phyloP scores from a whole-genome alignment of 2,329 filamentous ascomycete genomes.

The Aureobasidium sp. region DNA sequence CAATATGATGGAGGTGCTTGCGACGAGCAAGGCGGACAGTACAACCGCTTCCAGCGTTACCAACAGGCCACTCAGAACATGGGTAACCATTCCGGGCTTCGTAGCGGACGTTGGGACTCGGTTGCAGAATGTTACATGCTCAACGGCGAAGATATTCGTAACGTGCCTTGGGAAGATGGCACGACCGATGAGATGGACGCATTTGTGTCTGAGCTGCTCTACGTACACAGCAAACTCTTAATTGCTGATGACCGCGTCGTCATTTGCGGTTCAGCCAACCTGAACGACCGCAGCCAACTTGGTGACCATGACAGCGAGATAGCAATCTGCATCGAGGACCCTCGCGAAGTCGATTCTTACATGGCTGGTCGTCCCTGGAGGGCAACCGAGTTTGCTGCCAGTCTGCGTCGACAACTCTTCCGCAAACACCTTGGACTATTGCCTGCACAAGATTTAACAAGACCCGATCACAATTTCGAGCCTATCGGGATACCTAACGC shows the following conservation, averaged over 20 bases:
- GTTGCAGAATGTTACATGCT: constrained; percentile 81
- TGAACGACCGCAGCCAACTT: constrained; percentile 69
- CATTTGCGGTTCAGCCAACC: constrained; percentile 70
- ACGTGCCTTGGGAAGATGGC: constrained; percentile 53
- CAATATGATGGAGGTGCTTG: constrained; percentile 22
- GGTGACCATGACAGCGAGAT: constrained; percentile 83
- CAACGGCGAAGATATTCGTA: constrained; percentile 61
- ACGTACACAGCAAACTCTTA: constrained; percentile 62
- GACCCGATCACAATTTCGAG: constrained; percentile 50
- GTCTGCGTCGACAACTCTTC: constrained; percentile 78
- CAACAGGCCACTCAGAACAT: constrained; percentile 59
- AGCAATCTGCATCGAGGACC: constrained; percentile 80
- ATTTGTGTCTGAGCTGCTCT: constrained; percentile 57
- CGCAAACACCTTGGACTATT: constrained; percentile 85
- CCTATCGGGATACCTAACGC: constrained; percentile 51
- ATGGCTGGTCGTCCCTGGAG: constrained; percentile 69
- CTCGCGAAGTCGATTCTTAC: constrained; percentile 57
- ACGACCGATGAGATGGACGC: constrained; percentile 52
- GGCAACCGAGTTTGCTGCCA: constrained; percentile 69
- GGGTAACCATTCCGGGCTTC: constrained; percentile 37
- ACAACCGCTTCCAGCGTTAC: constrained; percentile 55
- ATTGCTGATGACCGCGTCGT: constrained; percentile 78
- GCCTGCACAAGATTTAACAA: constrained; percentile 62
- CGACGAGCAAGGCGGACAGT: constrained; percentile 20
- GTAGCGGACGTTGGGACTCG: constrained; percentile 60